Evolutionary conservation across 768 basidiomycete species (phyloP), one percentile per base, ranked within the genome.

Genomic region (Galerina marginata): DNA sequence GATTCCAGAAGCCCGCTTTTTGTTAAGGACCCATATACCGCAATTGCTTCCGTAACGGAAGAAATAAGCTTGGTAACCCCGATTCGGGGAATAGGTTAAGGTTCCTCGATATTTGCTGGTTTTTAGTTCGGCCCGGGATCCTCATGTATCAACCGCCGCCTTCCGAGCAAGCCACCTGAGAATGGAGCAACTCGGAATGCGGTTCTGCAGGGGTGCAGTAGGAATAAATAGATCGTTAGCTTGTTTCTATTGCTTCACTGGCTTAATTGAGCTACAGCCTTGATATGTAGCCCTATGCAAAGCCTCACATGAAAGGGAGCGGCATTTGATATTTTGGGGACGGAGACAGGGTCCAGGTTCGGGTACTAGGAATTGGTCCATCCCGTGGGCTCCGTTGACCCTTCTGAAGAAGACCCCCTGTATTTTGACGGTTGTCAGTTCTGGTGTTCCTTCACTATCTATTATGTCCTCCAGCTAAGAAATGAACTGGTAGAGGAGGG

Each of bases 11-110:
- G 58, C 60, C 50, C 40, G n/a, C 25, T 25, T 42, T 53, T 53
- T 53, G 38, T 40, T n/a, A 53, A 42, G 38, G 39, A 60, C 45
- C 46, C 14, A 57, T 36, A 29, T 39, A 54, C 47, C 39, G 57
- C 48, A 54, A 65, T 54, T 64, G 60, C 49, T 56, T 65, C 63
- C 66, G 64, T 58, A 53, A 54, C 64, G 65, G 65, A 53, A 59
- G 38, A 54, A 62, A 67, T 67, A 64, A 61, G 65, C 62, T 60
- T 61, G 58, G 56, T 50, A 39, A 38, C 12, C 50, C 47, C 53
- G 59, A 60, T 57, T 44, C 56, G 58, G 65, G 50, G 60, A 33
- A 58, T 40, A 59, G 45, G 38, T 56, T 54, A 42, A 50, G 51
- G 59, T 57, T 60, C 62, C 48, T 54, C 29, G 33, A 47, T 36